Evolutionary conservation across 2,329 filamentous ascomycete genomes (phyloP).

Genomic region (Chaetomium sp.): DNA sequence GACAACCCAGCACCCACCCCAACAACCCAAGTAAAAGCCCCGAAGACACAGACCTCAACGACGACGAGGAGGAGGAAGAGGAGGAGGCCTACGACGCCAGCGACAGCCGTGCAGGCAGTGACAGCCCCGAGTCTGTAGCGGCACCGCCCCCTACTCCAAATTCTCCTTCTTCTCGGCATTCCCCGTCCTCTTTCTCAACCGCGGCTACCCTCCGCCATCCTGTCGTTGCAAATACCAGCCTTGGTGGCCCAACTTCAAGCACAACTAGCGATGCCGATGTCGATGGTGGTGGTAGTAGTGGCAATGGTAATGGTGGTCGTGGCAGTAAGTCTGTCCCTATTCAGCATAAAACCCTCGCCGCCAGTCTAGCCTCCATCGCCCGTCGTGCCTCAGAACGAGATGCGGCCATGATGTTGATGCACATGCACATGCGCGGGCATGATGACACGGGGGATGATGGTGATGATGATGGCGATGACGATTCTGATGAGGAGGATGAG

Average conservation of each 20-base stretch:
- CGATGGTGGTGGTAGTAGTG: too few species aligned
- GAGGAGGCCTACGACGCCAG: conserved; percentile 18
- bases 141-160: background rate
- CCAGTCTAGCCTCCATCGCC: too few species aligned
- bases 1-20: conserved; percentile 12
- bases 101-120: conserved; percentile 16
- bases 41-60: background rate
- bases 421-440: conserved; percentile 28
- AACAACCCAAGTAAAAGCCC: background rate
- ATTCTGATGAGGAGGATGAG: background rate
- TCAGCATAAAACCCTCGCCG: too few species aligned
- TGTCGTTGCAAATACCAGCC: background rate
- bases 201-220: too few species aligned
- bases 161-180: too few species aligned
- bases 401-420: conserved; percentile 43
- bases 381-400: conserved; percentile 36
- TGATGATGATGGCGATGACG: background rate
- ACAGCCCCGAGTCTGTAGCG: background rate
- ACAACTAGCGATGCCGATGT: too few species aligned
- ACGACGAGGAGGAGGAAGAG: background rate
- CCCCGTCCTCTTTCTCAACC: too few species aligned
- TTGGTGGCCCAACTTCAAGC: too few species aligned
- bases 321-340: too few species aligned
- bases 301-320: too few species aligned
- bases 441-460: background rate